phyloP scores from a whole-genome alignment of 2,329 filamentous ascomycete genomes.

The Lanzia echinophila region DNA sequence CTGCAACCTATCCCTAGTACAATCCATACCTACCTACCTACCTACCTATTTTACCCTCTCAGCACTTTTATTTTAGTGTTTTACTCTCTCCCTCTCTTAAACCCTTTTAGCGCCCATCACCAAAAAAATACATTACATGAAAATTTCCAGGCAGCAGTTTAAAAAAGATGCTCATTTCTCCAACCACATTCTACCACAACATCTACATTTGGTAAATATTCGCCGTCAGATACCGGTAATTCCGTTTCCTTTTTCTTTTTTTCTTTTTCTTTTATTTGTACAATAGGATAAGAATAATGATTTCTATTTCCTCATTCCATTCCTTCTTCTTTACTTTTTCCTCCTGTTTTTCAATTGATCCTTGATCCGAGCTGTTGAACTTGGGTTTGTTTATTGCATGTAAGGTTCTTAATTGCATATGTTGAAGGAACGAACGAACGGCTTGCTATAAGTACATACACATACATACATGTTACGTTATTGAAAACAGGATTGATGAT shows the following conservation, averaged over 20 bases:
- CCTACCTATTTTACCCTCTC: background rate
- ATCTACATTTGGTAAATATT: too few species aligned
- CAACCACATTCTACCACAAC: background rate
- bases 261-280: background rate
- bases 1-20: background rate
- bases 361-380: too few species aligned
- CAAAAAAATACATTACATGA: too few species aligned
- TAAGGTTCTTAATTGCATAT: too few species aligned
- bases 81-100: background rate
- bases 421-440: too few species aligned
- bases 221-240: background rate
- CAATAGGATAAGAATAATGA: too few species aligned
- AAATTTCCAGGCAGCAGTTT: slow-evolving; percentile 9
- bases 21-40: background rate
- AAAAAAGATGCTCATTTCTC: background rate
- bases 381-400: too few species aligned
- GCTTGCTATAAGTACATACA: too few species aligned
- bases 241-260: background rate
- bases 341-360: background rate
- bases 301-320: background rate
- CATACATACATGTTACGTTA: too few species aligned
- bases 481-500: too few species aligned
- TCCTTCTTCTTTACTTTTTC: background rate
- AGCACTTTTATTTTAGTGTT: background rate
- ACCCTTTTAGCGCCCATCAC: too few species aligned